phyloP scores from a whole-genome alignment of 73 alveolate genomes.

The Symbiodinium natans region DNA sequence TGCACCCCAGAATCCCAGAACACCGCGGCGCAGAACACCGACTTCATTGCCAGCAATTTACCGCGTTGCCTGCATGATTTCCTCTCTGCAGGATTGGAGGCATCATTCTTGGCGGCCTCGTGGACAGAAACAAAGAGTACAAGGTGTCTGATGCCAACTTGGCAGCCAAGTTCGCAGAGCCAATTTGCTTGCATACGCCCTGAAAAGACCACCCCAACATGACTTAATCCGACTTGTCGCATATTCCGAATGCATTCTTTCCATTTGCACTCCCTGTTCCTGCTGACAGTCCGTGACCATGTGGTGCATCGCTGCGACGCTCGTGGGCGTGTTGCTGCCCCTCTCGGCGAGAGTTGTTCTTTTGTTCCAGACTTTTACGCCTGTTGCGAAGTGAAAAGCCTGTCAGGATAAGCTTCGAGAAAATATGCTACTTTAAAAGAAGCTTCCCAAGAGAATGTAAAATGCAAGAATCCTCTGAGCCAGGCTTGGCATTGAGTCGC shows the following conservation, averaged over 20 bases:
- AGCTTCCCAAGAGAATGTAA: too few relatives aligned
- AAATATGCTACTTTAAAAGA: too few relatives aligned
- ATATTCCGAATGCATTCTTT: background rate
- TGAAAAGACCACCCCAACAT: background rate
- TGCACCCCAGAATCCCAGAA: background rate
- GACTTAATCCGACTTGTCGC: background rate
- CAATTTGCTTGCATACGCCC: background rate
- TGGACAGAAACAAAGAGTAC: constrained; percentile 82
- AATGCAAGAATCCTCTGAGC: too few relatives aligned
- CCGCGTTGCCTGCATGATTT: too few relatives aligned
- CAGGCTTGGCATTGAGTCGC: constrained; percentile 79
- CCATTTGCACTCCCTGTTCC: background rate
- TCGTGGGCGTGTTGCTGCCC: constrained; percentile 55
- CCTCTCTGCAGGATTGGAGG: constrained; percentile 66
- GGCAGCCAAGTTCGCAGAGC: background rate
- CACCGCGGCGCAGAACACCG: too few relatives aligned
- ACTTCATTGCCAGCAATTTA: too few relatives aligned
- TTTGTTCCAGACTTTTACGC: background rate
- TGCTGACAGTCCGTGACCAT: constrained; percentile 67
- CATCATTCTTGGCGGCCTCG: constrained; percentile 72
- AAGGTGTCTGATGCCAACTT: background rate
- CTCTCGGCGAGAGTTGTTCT: background rate
- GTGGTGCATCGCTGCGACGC: constrained; percentile 86
- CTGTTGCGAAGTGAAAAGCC: too few relatives aligned
- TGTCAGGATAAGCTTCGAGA: too few relatives aligned